Conservation (phyloP, 164 flowering plant genomes). For the Euptelea pleiosperma region DNA sequence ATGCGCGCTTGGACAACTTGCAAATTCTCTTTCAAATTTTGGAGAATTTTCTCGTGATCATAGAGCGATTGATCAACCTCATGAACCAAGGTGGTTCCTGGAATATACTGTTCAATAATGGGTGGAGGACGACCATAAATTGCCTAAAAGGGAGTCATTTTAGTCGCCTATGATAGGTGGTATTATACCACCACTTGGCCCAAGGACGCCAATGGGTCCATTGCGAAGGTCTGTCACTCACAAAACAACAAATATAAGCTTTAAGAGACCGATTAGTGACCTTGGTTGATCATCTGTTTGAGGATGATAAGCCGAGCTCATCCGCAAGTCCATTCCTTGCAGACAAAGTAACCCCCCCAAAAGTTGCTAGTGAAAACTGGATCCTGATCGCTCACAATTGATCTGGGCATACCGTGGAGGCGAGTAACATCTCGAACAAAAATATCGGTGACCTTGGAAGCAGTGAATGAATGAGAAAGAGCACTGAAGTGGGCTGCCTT, state of each 20-base stretch:
- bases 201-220: neutral
- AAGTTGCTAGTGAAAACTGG: no score
- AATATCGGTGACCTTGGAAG: neutral
- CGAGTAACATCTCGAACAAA: no score
- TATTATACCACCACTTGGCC: neutral
- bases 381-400: no score
- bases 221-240: neutral
- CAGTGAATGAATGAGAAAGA: slow-evolving; percentile 7
- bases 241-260: neutral
- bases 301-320: no score
- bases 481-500: slow-evolving; percentile 8
- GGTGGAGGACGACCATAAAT: neutral
- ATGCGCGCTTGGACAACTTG: neutral
- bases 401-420: no score
- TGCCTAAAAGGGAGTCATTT: neutral
- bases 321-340: no score
- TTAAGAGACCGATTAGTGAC: neutral
- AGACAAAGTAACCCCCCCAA: no score
- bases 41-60: neutral
- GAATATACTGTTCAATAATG: no score
- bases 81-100: no score
- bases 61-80: no score
- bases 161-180: neutral
- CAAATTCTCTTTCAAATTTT: neutral
- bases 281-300: neutral